Percentiles rank a stretch among this genome's conserved stretches.
These are phyloP conservation scores for Galeopsis tetrahit DNA, from an alignment of 257 asterid genomes.

Conservation along the genomic window DNA sequence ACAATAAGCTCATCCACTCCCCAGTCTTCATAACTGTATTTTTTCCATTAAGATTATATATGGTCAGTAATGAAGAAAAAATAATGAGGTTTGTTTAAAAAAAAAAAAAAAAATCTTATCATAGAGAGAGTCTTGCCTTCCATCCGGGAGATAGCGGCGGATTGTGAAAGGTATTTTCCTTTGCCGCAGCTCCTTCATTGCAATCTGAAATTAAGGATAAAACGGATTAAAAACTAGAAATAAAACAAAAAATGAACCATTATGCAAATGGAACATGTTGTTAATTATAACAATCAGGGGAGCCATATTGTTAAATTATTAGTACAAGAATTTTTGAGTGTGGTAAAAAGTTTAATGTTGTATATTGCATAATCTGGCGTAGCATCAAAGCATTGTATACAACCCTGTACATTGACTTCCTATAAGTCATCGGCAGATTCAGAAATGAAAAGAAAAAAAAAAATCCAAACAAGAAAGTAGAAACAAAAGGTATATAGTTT, in stretches of 20 bases:
- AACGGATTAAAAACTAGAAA: background rate
- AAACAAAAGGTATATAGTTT: background rate
- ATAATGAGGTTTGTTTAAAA: background rate
- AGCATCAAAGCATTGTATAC: background rate
- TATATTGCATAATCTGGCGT: background rate
- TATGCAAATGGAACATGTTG: background rate
- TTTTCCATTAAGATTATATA: background rate
- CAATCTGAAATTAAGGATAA: conserved; percentile 58
- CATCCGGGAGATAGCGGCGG: conserved; percentile 92
- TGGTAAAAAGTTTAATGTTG: no score
- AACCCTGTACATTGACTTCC: background rate
- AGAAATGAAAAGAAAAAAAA: no score
- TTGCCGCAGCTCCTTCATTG: conserved; percentile 91
- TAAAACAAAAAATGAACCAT: background rate
- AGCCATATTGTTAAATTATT: no score
- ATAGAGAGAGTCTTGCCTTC: conserved; percentile 54
- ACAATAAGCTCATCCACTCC: conserved; percentile 63
- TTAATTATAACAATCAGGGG: background rate
- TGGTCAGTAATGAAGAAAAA: conserved; percentile 7
- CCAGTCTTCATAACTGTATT: conserved; percentile 61
- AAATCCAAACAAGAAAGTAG: background rate
- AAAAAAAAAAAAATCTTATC: no score
- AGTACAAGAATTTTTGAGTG: no score
- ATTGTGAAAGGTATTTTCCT: conserved; percentile 89
- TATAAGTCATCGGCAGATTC: no score